Conservation (phyloP, 2,329 filamentous ascomycete genomes). For the Corynespora cassiicola region DNA sequence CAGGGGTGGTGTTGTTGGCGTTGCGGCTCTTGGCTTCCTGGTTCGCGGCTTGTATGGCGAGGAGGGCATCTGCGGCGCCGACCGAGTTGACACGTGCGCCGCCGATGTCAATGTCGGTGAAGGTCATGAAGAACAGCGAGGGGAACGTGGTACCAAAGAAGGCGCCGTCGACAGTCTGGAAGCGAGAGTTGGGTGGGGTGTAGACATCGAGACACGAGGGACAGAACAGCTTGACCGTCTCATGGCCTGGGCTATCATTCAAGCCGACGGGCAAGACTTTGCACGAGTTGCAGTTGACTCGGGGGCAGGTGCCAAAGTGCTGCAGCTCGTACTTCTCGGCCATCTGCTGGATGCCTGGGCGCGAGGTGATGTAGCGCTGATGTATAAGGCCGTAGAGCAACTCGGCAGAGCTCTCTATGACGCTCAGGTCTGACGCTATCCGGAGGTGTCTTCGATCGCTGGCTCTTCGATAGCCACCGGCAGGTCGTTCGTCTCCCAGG, state of each 20-base stretch:
- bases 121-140: slow-evolving; percentile 96
- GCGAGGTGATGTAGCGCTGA: slow-evolving; percentile 96
- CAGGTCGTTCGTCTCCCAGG: slow-evolving; percentile 64
- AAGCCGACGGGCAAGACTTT: slow-evolving; percentile 92
- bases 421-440: slow-evolving; percentile 89
- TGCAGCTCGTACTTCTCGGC: slow-evolving; percentile 97
- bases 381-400: slow-evolving; percentile 98
- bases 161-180: slow-evolving; percentile 95
- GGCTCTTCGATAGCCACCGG: slow-evolving; percentile 51
- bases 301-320: slow-evolving; percentile 95
- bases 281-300: slow-evolving; percentile 88
- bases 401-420: slow-evolving; percentile 98
- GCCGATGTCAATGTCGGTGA: slow-evolving; percentile 88
- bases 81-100: slow-evolving; percentile 66
- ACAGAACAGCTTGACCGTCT: slow-evolving; percentile 98
- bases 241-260: slow-evolving; percentile 92
- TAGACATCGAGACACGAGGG: slow-evolving; percentile 97
- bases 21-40: slow-evolving; percentile 39
- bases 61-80: slow-evolving; percentile 40
- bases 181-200: slow-evolving; percentile 94
- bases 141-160: slow-evolving; percentile 99
- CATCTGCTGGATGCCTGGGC: slow-evolving; percentile 98
- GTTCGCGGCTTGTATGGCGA: slow-evolving; percentile 43
- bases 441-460: slow-evolving; percentile 74
- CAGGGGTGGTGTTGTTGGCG: slow-evolving; percentile 38